Evolutionary conservation across 768 basidiomycete species (phyloP).

Genomic region (Suillus weaverae): DNA sequence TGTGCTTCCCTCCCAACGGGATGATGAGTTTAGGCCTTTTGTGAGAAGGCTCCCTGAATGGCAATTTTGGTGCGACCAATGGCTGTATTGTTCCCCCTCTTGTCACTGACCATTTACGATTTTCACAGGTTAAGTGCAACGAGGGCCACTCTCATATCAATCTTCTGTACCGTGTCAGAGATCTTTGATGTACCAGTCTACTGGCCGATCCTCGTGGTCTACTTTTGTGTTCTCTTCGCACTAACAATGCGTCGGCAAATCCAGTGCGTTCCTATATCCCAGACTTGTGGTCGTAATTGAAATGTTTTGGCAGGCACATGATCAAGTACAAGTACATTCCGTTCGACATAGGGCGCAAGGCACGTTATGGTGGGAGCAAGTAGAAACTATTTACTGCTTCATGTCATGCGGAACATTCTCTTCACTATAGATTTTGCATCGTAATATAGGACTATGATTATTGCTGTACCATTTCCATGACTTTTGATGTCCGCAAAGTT

Average conservation of each 20-base stretch:
- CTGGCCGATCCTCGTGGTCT: slow-evolving; percentile 97
- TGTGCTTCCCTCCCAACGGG: slow-evolving; percentile 66
- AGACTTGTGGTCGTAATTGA: slow-evolving; percentile 13
- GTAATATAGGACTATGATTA: slow-evolving; percentile 11
- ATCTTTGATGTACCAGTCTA: slow-evolving; percentile 96
- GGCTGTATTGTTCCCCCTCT: not conserved
- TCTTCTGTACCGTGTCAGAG: slow-evolving; percentile 79
- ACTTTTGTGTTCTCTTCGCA: slow-evolving; percentile 93
- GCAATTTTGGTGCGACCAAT: slow-evolving; percentile 79
- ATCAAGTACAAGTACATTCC: slow-evolving; percentile 98
- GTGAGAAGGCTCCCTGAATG: slow-evolving; percentile 94
- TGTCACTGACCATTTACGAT: slow-evolving; percentile 6
- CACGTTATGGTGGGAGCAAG: slow-evolving; percentile 71
- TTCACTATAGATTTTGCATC: slow-evolving; percentile 7
- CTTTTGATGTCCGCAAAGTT: slow-evolving; percentile 1
- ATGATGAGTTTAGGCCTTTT: slow-evolving; percentile 98
- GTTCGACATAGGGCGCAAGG: slow-evolving; percentile 93
- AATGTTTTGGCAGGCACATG: slow-evolving; percentile 77
- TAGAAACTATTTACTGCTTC: slow-evolving; percentile 24
- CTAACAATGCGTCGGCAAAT: slow-evolving; percentile 96
- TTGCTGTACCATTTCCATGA: slow-evolving; percentile 7
- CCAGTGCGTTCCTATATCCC: slow-evolving; percentile 57
- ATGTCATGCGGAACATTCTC: not conserved
- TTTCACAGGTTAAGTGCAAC: slow-evolving; percentile 81
- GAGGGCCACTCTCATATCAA: slow-evolving; percentile 79